Evolutionary conservation across 129 eudicot species (phyloP).

Genomic region (Sambucus nigra): DNA sequence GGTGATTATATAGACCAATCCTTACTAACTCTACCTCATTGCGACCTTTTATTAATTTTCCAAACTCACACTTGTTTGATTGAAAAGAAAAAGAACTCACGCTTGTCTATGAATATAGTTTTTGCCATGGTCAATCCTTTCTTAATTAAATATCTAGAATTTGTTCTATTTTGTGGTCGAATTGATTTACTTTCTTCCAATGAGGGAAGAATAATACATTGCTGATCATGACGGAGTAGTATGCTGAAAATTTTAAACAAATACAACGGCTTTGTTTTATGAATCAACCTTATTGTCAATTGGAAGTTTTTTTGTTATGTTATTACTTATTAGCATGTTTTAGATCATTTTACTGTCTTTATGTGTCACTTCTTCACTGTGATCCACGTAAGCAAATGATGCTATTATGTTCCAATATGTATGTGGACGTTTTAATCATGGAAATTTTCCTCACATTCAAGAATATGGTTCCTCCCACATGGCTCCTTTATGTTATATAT

Average conservation of each 20-base stretch:
- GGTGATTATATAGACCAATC: constrained; percentile 22
- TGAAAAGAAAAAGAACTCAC: not conserved
- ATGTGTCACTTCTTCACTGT: not conserved
- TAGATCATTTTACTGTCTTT: no score
- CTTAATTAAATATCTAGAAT: not conserved
- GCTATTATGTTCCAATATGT: no score
- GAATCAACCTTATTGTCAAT: not conserved
- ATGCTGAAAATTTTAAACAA: not conserved
- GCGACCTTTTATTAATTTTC: not conserved
- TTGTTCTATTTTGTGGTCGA: not conserved
- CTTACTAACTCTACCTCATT: not conserved
- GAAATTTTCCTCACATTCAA: not conserved
- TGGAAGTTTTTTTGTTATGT: no score
- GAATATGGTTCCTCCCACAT: not conserved
- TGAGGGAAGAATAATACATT: not conserved
- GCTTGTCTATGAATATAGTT: no score
- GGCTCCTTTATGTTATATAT: not conserved
- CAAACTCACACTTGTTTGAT: not conserved
- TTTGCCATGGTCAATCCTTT: no score
- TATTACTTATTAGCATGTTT: no score
- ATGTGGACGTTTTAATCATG: not conserved
- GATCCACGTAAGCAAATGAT: not conserved
- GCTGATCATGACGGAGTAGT: not conserved
- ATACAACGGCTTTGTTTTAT: not conserved
- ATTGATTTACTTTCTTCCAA: not conserved